phyloP scores from a whole-genome alignment of 148 eudicot species.

The Cornus florida region DNA sequence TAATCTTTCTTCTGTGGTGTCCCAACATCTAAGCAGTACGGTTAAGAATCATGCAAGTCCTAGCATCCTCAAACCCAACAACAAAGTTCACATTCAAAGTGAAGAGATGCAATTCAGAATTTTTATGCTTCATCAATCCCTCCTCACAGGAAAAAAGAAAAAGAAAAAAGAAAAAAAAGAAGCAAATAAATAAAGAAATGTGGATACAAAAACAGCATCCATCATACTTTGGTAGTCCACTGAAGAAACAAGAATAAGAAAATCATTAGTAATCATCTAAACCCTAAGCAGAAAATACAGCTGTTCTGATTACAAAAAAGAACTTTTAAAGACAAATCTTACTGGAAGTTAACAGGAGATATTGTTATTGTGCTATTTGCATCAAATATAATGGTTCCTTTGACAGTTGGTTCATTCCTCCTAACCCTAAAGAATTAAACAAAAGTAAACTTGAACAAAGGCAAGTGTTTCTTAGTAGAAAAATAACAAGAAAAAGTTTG shows the following conservation, averaged over 20 bases:
- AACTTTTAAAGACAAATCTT: conserved; percentile 30
- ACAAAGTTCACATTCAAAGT: neutral
- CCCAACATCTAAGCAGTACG: conserved; percentile 67
- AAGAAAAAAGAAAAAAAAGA: neutral
- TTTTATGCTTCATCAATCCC: neutral
- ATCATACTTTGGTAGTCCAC: conserved; percentile 94
- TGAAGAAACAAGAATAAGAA: conserved; percentile 37
- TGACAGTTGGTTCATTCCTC: conserved; percentile 91
- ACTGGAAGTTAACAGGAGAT: conserved; percentile 99
- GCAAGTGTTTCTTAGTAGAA: neutral
- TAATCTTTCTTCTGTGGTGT: conserved; percentile 97
- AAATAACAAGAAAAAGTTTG: neutral
- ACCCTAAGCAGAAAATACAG: neutral
- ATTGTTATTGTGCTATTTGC: conserved; percentile 83
- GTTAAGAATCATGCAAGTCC: conserved; percentile 42
- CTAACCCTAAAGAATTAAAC: conserved; percentile 48
- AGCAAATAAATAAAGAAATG: conserved; percentile 1
- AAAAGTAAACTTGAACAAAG: neutral
- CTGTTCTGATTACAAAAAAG: neutral
- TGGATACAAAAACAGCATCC: conserved; percentile 99
- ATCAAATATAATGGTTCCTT: conserved; percentile 83
- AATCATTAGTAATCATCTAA: conserved; percentile 20
- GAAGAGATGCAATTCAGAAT: neutral
- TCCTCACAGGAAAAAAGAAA: neutral
- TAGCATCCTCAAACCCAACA: neutral